Conservation (phyloP, 495 filamentous ascomycete genomes). For the Pyronema domesticum region DNA sequence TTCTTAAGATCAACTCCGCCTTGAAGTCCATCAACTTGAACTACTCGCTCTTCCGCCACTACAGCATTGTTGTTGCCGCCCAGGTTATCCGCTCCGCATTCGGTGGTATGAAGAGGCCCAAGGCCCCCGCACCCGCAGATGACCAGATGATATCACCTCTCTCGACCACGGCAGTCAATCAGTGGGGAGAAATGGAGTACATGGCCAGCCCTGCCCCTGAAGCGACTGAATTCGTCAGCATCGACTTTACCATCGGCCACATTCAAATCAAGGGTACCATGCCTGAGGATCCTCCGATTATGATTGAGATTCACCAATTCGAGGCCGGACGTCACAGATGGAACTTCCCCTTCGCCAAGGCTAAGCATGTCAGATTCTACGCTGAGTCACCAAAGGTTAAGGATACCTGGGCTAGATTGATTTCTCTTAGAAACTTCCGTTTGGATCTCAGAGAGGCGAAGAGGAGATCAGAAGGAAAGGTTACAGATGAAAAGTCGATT, state of each 20-base stretch:
- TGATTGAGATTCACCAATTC: slow-evolving; percentile 70
- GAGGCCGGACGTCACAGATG: slow-evolving; percentile 73
- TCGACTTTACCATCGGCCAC: slow-evolving; percentile 62
- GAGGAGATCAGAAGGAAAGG: slow-evolving; percentile 42
- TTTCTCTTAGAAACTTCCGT: slow-evolving; percentile 63
- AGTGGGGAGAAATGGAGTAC: slow-evolving; percentile 7
- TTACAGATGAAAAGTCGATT: slow-evolving; percentile 61
- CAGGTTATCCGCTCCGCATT: slow-evolving; percentile 63
- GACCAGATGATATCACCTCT: neutral
- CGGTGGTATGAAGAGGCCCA: slow-evolving; percentile 20
- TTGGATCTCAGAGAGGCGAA: slow-evolving; percentile 61
- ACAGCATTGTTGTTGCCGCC: slow-evolving; percentile 66
- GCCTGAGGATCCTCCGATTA: slow-evolving; percentile 70
- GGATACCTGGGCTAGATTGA: slow-evolving; percentile 63
- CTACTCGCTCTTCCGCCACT: slow-evolving; percentile 89
- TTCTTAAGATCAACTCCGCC: slow-evolving; percentile 72
- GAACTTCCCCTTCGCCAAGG: slow-evolving; percentile 56
- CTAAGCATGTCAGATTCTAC: slow-evolving; percentile 64
- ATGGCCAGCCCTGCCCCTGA: slow-evolving; percentile 9
- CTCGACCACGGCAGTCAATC: neutral
- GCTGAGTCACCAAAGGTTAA: slow-evolving; percentile 67
- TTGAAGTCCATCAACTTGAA: slow-evolving; percentile 61
- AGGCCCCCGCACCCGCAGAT: neutral
- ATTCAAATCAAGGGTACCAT: slow-evolving; percentile 77
- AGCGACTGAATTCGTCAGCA: slow-evolving; percentile 46